These are phyloP conservation scores for Ceratocystis papillata DNA, from an alignment of 2,329 filamentous ascomycete species.

Conservation along the genomic window DNA sequence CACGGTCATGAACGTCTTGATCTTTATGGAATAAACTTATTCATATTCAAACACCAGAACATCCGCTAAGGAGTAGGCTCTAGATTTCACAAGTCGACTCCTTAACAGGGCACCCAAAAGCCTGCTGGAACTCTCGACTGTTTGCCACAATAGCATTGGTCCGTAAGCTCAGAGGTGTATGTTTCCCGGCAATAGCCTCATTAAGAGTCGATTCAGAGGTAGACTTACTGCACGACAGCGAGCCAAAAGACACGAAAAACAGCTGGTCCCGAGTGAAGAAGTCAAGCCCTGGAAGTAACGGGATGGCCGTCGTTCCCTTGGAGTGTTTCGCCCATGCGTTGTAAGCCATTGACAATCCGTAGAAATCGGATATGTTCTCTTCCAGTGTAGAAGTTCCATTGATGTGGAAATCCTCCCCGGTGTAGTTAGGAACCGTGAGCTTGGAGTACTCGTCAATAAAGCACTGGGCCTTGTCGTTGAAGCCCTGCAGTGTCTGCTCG, in stretches of 20 bases:
- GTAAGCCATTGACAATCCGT: conserved; percentile 52
- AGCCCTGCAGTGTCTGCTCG: conserved; percentile 46
- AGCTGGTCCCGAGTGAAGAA: conserved; percentile 56
- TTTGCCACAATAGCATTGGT: neutral
- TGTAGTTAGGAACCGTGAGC: conserved; percentile 31
- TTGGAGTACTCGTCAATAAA: conserved; percentile 56
- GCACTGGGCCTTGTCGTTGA: conserved; percentile 50
- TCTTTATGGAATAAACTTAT: too few relatives aligned
- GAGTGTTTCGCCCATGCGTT: conserved; percentile 54
- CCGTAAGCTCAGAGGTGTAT: neutral
- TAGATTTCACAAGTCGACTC: conserved; percentile 12
- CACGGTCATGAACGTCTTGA: too few relatives aligned
- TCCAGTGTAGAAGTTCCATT: conserved; percentile 53
- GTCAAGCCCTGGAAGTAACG: conserved; percentile 49
- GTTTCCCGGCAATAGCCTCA: neutral
- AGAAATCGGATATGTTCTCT: conserved; percentile 63
- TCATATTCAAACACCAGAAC: too few relatives aligned
- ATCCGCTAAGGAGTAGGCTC: too few relatives aligned
- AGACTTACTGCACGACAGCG: conserved; percentile 57
- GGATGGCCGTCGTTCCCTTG: conserved; percentile 37
- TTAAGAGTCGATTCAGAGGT: neutral
- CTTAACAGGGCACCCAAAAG: neutral
- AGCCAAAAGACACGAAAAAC: conserved; percentile 56
- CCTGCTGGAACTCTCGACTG: neutral
- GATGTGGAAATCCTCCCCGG: conserved; percentile 35